These are phyloP conservation scores for Pisolithus albus DNA, from an alignment of 768 basidiomycete species.

Conservation along the genomic window DNA sequence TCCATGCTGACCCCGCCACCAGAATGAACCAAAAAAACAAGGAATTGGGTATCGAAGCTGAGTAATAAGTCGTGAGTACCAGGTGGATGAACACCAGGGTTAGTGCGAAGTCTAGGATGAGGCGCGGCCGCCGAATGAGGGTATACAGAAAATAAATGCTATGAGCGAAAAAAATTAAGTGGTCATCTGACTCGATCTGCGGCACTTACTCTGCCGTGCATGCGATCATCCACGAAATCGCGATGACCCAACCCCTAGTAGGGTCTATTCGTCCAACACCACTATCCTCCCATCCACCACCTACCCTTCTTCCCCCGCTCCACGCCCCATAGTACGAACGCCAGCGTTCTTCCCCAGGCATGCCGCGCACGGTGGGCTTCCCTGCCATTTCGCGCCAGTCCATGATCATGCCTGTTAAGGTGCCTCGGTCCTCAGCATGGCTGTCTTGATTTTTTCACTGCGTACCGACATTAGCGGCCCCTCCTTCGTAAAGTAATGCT, in stretches of 20 bases:
- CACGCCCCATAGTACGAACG: slow-evolving; percentile 64
- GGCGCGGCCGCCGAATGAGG: slow-evolving; percentile 83
- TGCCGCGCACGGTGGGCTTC: slow-evolving; percentile 61
- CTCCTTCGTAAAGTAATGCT: slow-evolving; percentile 68
- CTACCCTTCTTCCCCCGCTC: slow-evolving; percentile 74
- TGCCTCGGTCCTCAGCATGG: slow-evolving; percentile 1
- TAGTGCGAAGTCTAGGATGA: slow-evolving; percentile 90
- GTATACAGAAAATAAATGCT: slow-evolving; percentile 78
- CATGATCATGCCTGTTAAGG: slow-evolving; percentile 73
- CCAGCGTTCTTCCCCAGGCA: slow-evolving; percentile 62
- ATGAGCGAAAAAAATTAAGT: slow-evolving; percentile 8
- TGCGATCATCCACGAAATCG: slow-evolving; percentile 77
- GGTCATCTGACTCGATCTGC: slow-evolving; percentile 1
- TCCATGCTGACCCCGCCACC: slow-evolving; percentile 59
- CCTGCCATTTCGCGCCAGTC: slow-evolving; percentile 98
- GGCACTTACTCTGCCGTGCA: slow-evolving; percentile 76
- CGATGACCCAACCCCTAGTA: slow-evolving; percentile 85
- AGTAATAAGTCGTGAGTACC: slow-evolving; percentile 84
- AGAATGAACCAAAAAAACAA: slow-evolving; percentile 89
- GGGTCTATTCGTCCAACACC: slow-evolving; percentile 74
- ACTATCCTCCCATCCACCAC: slow-evolving; percentile 40
- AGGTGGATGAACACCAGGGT: slow-evolving; percentile 90
- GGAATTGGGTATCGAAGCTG: slow-evolving; percentile 66
- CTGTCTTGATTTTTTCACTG: slow-evolving; percentile 3
- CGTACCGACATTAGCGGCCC: slow-evolving; percentile 72